Base-by-base conservation (phyloP, 129 eudicot species). In the Artemisia annua region DNA sequence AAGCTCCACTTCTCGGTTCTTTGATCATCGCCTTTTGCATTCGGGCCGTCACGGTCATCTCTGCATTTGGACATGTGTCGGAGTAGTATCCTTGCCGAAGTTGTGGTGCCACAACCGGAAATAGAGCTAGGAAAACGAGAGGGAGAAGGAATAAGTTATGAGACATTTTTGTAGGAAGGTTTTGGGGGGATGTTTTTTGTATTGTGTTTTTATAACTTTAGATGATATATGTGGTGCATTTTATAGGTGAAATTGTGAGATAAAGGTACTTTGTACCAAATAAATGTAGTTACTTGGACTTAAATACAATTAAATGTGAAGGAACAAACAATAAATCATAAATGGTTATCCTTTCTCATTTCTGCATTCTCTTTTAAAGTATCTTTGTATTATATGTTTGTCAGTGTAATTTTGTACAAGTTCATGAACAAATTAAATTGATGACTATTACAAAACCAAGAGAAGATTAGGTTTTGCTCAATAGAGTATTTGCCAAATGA, bases 1-100 rank as follows among this genome's bases (percentile, higher is more conserved):
- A 90, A 79, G 98, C 97, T 39, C 79, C 96, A 53, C 83, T 88
- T 76, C 98, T 75, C 10, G 88, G 87, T 61, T 94, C 98, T 78
- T 88, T 79, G 7, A 35, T 70, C 96, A 88, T 87, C 66, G 97
- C 91, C 20, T 75, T 76, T 70, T 69, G 77, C 67, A 90, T 59
- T 14, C 81, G 84, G 5, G 75, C 77, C 44, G 91, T 58, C 10
- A 90, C 96, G 28, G 77, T 77, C 19, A 53, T 1, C 73, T 94
- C 97, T 1, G 97, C 98, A 55, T 86, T 51, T 14, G 97, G 97
- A 74, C 98, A 94, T 0, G 81, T 76, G 55, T 82, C 51, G 11
- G 82, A 52, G 85, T 94, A 94, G 53, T 75, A 94, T 5, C 85
- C 83, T 3, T 82, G 88, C 57, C 69, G 86, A 72, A 94, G 96